phyloP scores from a whole-genome alignment of 805 yeast species.

The Crinitomyces ghanaensis region DNA sequence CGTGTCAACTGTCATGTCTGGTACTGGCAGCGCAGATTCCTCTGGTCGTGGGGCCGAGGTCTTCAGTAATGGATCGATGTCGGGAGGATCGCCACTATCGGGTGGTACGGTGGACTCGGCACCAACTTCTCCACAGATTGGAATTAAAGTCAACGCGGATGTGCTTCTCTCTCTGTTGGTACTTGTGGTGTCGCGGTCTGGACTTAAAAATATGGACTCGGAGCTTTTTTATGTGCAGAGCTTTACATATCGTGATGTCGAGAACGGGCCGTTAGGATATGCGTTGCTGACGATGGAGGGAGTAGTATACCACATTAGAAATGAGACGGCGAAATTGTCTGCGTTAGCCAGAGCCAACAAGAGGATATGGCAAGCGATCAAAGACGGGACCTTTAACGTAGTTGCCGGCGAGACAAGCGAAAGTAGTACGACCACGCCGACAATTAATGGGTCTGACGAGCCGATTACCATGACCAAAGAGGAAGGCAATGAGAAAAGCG shows the following conservation, averaged over 20 bases:
- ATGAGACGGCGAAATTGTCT: constrained; percentile 31
- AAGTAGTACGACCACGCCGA: no score
- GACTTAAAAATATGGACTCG: constrained; percentile 44
- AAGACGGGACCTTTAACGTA: no score
- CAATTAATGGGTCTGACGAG: no score
- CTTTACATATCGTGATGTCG: constrained; percentile 40
- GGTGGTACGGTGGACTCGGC: not conserved
- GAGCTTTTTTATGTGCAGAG: constrained; percentile 56
- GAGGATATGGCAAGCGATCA: constrained; percentile 43
- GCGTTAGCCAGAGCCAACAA: constrained; percentile 37
- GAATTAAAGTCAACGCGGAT: constrained; percentile 58
- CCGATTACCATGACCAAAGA: no score
- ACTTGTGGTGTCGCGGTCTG: constrained; percentile 56
- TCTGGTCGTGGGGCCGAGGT: not conserved
- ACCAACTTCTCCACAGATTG: not conserved
- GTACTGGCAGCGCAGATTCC: not conserved
- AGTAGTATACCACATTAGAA: constrained; percentile 52
- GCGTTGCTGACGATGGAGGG: constrained; percentile 78
- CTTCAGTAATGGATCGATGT: not conserved
- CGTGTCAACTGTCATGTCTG: not conserved
- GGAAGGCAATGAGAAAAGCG: no score
- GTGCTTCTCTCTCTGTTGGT: constrained; percentile 61
- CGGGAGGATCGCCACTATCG: not conserved
- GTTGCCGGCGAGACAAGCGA: no score
- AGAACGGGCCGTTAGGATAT: constrained; percentile 58